Conservation (phyloP, 2,329 filamentous ascomycete genomes). For the Bipolaris oryzae region DNA sequence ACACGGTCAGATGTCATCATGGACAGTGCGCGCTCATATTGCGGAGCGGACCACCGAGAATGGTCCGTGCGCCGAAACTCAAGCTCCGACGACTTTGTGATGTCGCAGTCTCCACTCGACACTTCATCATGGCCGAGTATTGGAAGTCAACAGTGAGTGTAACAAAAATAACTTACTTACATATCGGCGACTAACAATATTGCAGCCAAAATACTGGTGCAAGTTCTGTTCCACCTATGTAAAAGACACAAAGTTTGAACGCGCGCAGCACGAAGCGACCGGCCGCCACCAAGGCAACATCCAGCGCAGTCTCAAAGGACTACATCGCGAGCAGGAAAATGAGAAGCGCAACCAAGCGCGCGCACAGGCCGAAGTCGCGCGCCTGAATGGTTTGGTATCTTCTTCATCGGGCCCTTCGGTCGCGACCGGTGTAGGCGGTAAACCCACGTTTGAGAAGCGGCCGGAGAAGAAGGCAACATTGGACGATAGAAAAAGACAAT, state of each 20-base stretch:
- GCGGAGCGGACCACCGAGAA: constrained; percentile 11
- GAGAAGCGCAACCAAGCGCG: constrained; percentile 81
- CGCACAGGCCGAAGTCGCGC: constrained; percentile 82
- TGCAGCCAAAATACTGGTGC: constrained; percentile 89
- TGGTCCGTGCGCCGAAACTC: constrained; percentile 1
- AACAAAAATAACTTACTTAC: not conserved
- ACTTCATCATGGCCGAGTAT: constrained; percentile 80
- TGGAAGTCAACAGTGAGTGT: constrained; percentile 85
- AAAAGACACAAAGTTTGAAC: constrained; percentile 89
- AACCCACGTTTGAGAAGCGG: constrained; percentile 41
- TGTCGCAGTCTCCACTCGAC: not conserved
- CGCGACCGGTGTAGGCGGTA: constrained; percentile 36
- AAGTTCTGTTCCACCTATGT: constrained; percentile 93
- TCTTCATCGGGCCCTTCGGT: constrained; percentile 46
- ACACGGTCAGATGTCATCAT: not conserved
- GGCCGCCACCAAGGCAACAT: constrained; percentile 82
- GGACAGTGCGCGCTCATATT: not conserved
- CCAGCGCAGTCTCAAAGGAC: constrained; percentile 85
- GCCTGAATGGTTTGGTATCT: constrained; percentile 76
- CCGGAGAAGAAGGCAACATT: constrained; percentile 57
- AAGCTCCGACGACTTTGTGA: constrained; percentile 4
- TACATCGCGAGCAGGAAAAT: constrained; percentile 83
- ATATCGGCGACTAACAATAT: constrained; percentile 11
- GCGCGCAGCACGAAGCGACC: constrained; percentile 85
- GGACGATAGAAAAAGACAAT: constrained; percentile 78